These are phyloP conservation scores for Yamadazyma akitaensis DNA, from an alignment of 805 yeast species.

Conservation along the genomic window DNA sequence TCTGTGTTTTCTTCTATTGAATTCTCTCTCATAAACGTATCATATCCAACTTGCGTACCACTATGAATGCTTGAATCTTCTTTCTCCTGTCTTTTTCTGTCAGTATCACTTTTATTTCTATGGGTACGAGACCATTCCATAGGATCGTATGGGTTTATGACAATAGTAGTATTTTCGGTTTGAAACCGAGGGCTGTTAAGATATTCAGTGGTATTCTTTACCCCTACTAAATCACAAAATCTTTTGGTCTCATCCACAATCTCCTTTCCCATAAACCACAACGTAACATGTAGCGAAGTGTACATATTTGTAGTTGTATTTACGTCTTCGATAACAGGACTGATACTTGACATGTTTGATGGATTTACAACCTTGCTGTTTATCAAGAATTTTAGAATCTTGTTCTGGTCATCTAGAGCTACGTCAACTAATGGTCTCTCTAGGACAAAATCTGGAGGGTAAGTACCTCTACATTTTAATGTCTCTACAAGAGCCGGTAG, in stretches of 20 bases:
- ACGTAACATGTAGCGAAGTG: conserved; percentile 46
- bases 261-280: conserved; percentile 42
- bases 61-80: neutral
- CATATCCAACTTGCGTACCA: neutral
- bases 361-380: conserved; percentile 26
- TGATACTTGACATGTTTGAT: conserved; percentile 6
- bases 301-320: conserved; percentile 43
- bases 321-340: conserved; percentile 38
- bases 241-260: conserved; percentile 38
- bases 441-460: conserved; percentile 12
- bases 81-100: neutral
- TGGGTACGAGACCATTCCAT: neutral
- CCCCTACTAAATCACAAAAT: conserved; percentile 41
- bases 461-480: neutral
- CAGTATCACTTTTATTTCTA: neutral
- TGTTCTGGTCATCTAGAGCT: conserved; percentile 28
- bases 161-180: conserved; percentile 4
- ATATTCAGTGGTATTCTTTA: conserved; percentile 30
- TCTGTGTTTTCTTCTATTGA: neutral
- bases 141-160: conserved; percentile 9
- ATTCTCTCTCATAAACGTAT: too few relatives aligned
- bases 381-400: conserved; percentile 31
- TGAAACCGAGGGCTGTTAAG: conserved; percentile 26
- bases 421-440: conserved; percentile 32
- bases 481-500: neutral